phyloP scores from a whole-genome alignment of 305 asterid species.

The Nicotiana rustica region DNA sequence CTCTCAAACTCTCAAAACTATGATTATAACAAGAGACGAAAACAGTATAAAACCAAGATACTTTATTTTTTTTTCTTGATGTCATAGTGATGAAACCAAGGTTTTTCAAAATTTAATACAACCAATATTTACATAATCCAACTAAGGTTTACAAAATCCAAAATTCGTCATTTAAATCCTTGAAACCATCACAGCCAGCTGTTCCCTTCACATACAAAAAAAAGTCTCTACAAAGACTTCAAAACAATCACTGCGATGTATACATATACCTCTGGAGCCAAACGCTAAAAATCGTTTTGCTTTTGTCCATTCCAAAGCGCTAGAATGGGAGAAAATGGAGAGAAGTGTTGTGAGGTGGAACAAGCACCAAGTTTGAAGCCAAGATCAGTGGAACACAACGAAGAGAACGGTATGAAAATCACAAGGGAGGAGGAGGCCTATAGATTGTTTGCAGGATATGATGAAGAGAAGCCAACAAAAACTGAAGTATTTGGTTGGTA shows the following conservation, averaged over 20 bases:
- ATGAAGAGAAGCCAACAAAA: constrained; percentile 67
- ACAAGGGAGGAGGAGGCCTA: constrained; percentile 40
- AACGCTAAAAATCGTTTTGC: neutral
- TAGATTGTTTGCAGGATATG: constrained; percentile 44
- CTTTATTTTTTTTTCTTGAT: neutral
- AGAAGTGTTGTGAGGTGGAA: constrained; percentile 25
- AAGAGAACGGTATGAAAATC: constrained; percentile 38
- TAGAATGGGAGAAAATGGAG: constrained; percentile 36
- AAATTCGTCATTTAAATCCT: neutral
- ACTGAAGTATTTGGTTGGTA: constrained; percentile 74
- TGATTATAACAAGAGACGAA: neutral
- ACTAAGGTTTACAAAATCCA: neutral
- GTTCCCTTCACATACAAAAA: neutral
- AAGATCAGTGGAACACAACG: constrained; percentile 49
- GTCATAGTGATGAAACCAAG: neutral
- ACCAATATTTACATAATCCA: neutral
- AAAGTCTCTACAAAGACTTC: neutral
- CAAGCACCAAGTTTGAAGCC: constrained; percentile 31
- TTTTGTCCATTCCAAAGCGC: neutral
- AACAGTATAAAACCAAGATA: neutral
- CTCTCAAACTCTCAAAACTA: neutral
- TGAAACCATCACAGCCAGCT: constrained; percentile 21
- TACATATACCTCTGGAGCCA: neutral
- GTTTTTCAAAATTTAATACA: neutral
- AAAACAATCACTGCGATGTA: neutral